Evolutionary conservation across 1,139 yeast genomes (phyloP).

Genomic region (Pichia sp.): DNA sequence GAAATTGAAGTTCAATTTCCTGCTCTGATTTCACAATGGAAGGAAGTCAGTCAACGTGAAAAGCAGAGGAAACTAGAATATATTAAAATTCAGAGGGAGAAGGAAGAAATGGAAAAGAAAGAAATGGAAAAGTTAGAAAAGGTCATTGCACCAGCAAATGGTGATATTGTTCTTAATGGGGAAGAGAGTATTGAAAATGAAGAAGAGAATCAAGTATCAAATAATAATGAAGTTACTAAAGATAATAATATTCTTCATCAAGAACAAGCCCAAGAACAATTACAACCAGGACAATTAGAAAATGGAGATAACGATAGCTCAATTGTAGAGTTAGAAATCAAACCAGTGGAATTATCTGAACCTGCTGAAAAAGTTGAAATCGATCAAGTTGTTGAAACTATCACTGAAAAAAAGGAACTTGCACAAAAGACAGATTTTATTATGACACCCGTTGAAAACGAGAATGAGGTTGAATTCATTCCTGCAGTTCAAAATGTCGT

Average conservation of each 20-base stretch:
- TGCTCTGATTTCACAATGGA: constrained; percentile 70
- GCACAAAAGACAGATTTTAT: too few species aligned
- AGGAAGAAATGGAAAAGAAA: constrained; percentile 5
- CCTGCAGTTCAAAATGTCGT: constrained; percentile 24
- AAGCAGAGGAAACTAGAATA: constrained; percentile 44
- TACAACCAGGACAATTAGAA: constrained; percentile 9
- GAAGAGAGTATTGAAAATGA: neutral
- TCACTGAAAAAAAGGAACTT: too few species aligned
- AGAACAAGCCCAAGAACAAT: constrained; percentile 16
- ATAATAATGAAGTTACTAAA: neutral
- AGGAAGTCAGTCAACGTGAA: constrained; percentile 66
- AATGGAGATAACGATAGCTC: constrained; percentile 5
- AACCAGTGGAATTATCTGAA: constrained; percentile 24
- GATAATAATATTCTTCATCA: constrained; percentile 10
- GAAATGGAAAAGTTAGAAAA: neutral
- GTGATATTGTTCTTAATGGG: neutral
- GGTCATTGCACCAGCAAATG: neutral
- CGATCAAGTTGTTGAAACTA: constrained; percentile 8
- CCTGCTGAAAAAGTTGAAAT: constrained; percentile 13
- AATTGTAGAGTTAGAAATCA: constrained; percentile 21
- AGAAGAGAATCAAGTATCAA: constrained; percentile 3
- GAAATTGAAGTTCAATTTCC: constrained; percentile 64
- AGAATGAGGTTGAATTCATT: constrained; percentile 15
- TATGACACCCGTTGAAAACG: too few species aligned
- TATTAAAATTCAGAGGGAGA: constrained; percentile 20